Conservation (phyloP, 1,139 yeast species). For the Magnusiomyces magnusii region DNA sequence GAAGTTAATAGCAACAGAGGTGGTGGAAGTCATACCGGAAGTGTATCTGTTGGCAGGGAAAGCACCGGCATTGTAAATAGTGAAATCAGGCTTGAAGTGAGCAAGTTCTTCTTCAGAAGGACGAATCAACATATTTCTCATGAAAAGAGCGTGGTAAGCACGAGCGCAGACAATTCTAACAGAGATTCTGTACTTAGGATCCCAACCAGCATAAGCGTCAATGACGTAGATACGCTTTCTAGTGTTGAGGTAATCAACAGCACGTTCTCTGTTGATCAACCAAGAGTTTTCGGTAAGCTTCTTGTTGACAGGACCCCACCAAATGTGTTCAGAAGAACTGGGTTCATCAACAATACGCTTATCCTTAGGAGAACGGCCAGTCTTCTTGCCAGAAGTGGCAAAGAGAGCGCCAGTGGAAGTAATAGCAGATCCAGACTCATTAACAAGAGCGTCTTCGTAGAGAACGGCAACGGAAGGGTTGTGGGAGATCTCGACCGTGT, state of each 20-base stretch:
- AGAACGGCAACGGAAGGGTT: slow-evolving; percentile 90
- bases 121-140: slow-evolving; percentile 97
- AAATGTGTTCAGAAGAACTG: slow-evolving; percentile 71
- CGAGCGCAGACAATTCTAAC: slow-evolving; percentile 97
- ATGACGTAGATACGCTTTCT: slow-evolving; percentile 91
- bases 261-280: slow-evolving; percentile 95
- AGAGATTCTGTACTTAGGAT: slow-evolving; percentile 94
- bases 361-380: slow-evolving; percentile 98
- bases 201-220: slow-evolving; percentile 99
- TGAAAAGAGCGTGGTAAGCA: slow-evolving; percentile 96
- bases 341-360: slow-evolving; percentile 96
- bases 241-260: slow-evolving; percentile 93
- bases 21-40: slow-evolving; percentile 94
- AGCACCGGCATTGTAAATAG: slow-evolving; percentile 98
- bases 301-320: slow-evolving; percentile 99
- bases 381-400: slow-evolving; percentile 93
- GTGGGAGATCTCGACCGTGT: slow-evolving; percentile 50
- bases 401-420: slow-evolving; percentile 92
- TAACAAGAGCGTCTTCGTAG: slow-evolving; percentile 85
- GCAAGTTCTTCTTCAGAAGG: slow-evolving; percentile 87
- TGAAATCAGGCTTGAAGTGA: slow-evolving; percentile 93
- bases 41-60: slow-evolving; percentile 98
- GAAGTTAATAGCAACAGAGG: slow-evolving; percentile 95
- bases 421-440: slow-evolving; percentile 85
- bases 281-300: slow-evolving; percentile 92